Evolutionary conservation across 371 early-diverging fungal species (phyloP), one percentile per base, ranked within the genome.

Genomic region (Saksenaea vasiformis): DNA sequence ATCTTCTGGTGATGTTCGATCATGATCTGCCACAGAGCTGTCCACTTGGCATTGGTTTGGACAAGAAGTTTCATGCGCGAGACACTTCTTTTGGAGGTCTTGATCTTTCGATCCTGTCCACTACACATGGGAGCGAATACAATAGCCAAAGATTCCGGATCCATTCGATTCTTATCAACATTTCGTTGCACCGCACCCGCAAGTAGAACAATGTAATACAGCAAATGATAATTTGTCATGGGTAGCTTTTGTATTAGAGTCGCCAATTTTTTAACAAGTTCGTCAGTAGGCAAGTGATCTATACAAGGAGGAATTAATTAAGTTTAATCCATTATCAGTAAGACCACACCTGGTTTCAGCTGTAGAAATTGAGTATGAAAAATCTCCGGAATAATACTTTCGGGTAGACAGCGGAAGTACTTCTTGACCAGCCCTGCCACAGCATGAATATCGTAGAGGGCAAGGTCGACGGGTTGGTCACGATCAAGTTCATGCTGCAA

Each of bases 71-170:
- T 47, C 68, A 72, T 63, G 31, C 31, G 4, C 4, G 31, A 31
- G 7, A 31, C 7, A 7, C 59, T 66, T 37, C 35, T 47, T 47
- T 15, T 27, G 51, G 13, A n/a, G 38, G 31, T 15, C 24, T 61
- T 68, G 2, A 74, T 38, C 3, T 67, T 69, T 44, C 76, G 72
- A 24, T 81, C 78, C 27, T 77, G 71, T 1, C 78, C 78, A 15
- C 77, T 74, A 41, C 76, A 76, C 4, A 76, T 72, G 14, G 81
- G 81, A 7, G 81, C 81, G 37, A 81, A 65, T 0, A 81, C 77
- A 22, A 76, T 71, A 10, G 81, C 78, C 14, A 81, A 56, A 8
- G 81, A 77, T 55, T 81, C 78, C 0, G 78, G 75, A 26, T 68
- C 66, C 81, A 81, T 81, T 67, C 68, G 67, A 27, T 81, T 81